Conservation (phyloP, 2,329 filamentous ascomycete genomes). For the Parastagonospora avenae region DNA sequence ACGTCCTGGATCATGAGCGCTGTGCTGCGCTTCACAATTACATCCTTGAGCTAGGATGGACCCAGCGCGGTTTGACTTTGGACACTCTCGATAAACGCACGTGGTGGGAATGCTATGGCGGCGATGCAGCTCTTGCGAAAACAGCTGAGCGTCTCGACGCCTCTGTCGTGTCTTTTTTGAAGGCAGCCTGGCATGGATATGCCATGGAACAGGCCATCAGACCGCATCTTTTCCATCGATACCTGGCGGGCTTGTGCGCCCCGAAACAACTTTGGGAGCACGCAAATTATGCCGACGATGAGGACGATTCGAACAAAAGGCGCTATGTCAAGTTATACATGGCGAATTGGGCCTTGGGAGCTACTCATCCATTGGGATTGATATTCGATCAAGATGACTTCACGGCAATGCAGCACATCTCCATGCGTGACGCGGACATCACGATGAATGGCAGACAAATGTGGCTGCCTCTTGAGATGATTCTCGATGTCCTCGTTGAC, state of each 20-base stretch:
- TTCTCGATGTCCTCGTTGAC: slow-evolving; percentile 11
- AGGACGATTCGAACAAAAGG: slow-evolving; percentile 13
- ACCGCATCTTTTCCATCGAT: slow-evolving; percentile 9
- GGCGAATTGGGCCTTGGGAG: slow-evolving; percentile 6
- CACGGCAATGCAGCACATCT: slow-evolving; percentile 15
- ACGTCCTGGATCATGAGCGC: slow-evolving; percentile 9
- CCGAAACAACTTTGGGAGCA: slow-evolving; percentile 12
- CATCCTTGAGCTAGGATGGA: slow-evolving; percentile 12
- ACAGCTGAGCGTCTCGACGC: slow-evolving; percentile 6
- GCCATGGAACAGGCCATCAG: slow-evolving; percentile 5
- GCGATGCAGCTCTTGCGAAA: slow-evolving; percentile 15
- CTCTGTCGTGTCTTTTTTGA: slow-evolving; percentile 14
- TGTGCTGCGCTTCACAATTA: slow-evolving; percentile 12
- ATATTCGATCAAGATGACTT: slow-evolving; percentile 10
- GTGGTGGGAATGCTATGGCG: slow-evolving; percentile 15
- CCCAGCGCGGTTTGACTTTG: slow-evolving; percentile 9
- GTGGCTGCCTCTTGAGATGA: slow-evolving; percentile 11
- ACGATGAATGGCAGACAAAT: slow-evolving; percentile 9
- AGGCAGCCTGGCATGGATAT: slow-evolving; percentile 16
- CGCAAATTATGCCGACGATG: slow-evolving; percentile 3
- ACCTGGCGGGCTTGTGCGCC: slow-evolving; percentile 8
- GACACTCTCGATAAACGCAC: slow-evolving; percentile 13
- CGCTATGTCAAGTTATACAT: slow-evolving; percentile 9
- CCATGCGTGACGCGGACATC: slow-evolving; percentile 7
- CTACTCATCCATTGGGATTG: slow-evolving; percentile 13